Evolutionary conservation across 2,329 filamentous ascomycete species (phyloP), one percentile per base, ranked within the genome.

Genomic region (Arthroderma uncinatum): DNA sequence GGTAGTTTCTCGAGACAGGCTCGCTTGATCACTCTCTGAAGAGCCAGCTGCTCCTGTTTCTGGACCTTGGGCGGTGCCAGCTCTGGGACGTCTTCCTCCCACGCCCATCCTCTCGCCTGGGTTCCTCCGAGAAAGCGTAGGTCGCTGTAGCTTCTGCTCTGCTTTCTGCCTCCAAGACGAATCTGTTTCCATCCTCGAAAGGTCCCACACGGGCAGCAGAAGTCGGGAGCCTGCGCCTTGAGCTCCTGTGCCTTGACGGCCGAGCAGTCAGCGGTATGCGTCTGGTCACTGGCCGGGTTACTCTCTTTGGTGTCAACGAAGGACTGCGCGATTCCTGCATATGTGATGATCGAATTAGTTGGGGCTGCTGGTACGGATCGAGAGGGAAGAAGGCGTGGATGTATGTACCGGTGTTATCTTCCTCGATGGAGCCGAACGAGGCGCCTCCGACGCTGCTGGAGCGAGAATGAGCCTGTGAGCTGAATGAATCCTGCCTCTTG

Each of bases 1-100:
- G 86, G 86, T 6, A 91, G 76, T 60, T 70, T 80, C 74, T 90
- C 87, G 40, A 91, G 72, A 25, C 78, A 75, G 21, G 85, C 75
- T 60, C 66, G 54, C 62, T 67, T 47, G 63, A 66, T 44, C 62
- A 61, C 53, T 36, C 60, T 63, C 57, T 66, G 61, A 60, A 64
- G 60, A 19, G 44, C 19, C 6, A 12, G 44, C 14, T 50, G 12
- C 14, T 50, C 21, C 55, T 64, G 62, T 44, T 67, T 58, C 14
- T 63, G 60, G 55, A 64, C 64, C 53, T 61, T 58, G 30, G 63
- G 56, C 1, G 60, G 60, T 53, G 56, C 56, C 44, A 48, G 63
- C 55, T 67, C 63, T 6, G 52, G 9, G n/a, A 44, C 10, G 4
- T 50, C 16, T 16, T 53, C 53, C 53, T 76, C 73, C 72, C 71